Percentiles rank a stretch among this genome's conserved stretches.
Evolutionary conservation across 2,329 filamentous ascomycete species (phyloP).

Genomic region (Pseudogymnoascus sp.): DNA sequence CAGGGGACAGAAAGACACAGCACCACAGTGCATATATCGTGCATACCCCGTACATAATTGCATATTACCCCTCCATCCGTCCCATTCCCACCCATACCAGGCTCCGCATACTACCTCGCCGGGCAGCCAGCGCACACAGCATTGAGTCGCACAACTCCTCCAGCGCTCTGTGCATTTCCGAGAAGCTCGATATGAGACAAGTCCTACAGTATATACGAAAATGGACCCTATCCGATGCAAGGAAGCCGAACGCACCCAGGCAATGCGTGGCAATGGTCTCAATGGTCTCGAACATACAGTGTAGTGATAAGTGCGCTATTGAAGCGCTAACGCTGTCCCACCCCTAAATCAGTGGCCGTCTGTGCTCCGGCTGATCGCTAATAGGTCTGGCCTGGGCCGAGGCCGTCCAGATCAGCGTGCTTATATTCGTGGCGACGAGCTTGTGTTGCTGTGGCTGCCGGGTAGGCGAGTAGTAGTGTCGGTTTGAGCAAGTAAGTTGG

Average conservation of each 20-base stretch:
- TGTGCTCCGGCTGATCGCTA: not conserved
- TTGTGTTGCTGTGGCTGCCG: not conserved
- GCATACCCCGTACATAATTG: conserved; percentile 5
- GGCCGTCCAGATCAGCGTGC: not conserved
- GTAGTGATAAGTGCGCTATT: not conserved
- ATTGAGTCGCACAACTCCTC: conserved; percentile 5
- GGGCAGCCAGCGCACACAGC: not conserved
- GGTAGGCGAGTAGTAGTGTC: not conserved
- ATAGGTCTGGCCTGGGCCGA: not conserved
- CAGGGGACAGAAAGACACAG: not conserved
- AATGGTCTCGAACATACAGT: not conserved
- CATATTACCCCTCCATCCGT: not conserved
- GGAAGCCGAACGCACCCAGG: not conserved
- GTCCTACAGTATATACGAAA: too few species aligned
- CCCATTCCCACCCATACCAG: not conserved
- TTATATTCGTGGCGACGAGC: not conserved
- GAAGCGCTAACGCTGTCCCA: not conserved
- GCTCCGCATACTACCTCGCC: too few species aligned
- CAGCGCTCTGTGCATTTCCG: not conserved
- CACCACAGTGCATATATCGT: not conserved
- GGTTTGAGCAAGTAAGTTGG: not conserved
- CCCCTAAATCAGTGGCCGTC: not conserved
- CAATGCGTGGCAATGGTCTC: not conserved
- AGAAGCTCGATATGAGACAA: not conserved
- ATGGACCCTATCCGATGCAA: not conserved